Percentiles rank a stretch among this genome's conserved stretches.
These are phyloP conservation scores for Persicaria tinctoria DNA, from an alignment of 148 eudicot species.

Conservation along the genomic window DNA sequence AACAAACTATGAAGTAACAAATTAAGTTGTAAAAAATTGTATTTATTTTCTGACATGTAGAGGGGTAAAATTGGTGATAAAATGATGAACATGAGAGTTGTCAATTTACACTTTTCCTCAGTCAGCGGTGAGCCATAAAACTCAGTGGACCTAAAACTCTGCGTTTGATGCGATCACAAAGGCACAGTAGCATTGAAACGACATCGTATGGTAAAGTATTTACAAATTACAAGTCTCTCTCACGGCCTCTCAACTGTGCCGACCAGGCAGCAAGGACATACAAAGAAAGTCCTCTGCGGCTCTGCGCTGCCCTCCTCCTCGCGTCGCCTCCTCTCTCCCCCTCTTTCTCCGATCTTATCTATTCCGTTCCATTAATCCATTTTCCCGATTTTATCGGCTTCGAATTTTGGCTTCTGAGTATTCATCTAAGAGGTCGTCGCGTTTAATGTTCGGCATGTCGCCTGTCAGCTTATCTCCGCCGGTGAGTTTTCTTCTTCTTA, in stretches of 20 bases:
- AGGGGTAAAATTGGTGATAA: no score
- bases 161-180: no score
- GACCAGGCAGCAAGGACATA: slow-evolving; percentile 6
- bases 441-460: neutral
- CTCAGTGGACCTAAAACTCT: no score
- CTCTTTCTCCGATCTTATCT: neutral
- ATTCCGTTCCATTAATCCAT: neutral
- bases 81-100: no score
- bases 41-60: no score
- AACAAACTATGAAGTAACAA: no score
- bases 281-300: neutral
- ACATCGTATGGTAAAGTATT: neutral
- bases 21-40: no score
- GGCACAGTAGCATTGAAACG: neutral
- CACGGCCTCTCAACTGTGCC: neutral
- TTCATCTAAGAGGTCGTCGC: neutral
- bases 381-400: neutral
- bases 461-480: slow-evolving; percentile 1
- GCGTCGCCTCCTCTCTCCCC: neutral
- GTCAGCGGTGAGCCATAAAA: no score
- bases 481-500: neutral
- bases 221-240: neutral
- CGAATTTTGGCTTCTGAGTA: neutral
- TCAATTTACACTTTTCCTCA: no score
- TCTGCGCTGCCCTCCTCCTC: slow-evolving; percentile 5